Percentiles rank a stretch among this genome's conserved stretches.
Evolutionary conservation across 2,329 filamentous ascomycete species (phyloP).

Genomic region (Diaporthe eres): DNA sequence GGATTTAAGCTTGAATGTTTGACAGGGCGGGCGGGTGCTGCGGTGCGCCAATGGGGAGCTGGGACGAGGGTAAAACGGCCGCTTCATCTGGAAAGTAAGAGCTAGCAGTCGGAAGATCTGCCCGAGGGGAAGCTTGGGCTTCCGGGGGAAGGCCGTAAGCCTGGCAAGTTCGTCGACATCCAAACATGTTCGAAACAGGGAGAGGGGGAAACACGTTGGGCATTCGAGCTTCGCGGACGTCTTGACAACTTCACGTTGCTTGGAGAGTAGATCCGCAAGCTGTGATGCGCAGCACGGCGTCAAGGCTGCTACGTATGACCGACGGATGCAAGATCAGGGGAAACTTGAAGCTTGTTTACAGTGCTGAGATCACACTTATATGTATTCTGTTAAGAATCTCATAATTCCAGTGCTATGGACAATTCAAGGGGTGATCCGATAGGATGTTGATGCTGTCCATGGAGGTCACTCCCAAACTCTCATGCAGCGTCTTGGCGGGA

Average conservation of each 20-base stretch:
- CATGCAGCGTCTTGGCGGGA: not conserved
- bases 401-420: not conserved
- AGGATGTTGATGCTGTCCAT: not conserved
- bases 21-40: constrained; percentile 2
- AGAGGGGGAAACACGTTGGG: not conserved
- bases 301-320: not conserved
- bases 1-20: constrained; percentile 27
- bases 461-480: not conserved
- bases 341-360: not conserved
- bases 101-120: constrained; percentile 27
- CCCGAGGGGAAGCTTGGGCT: constrained; percentile 3
- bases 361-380: not conserved
- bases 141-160: not conserved
- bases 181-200: constrained; percentile 21
- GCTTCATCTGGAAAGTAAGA: constrained; percentile 30
- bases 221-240: not conserved
- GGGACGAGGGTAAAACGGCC: constrained; percentile 26
- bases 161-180: not conserved
- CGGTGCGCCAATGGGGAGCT: constrained; percentile 21
- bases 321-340: not conserved
- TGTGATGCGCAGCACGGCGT: no score
- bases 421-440: not conserved
- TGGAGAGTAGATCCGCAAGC: not conserved
- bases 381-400: not conserved
- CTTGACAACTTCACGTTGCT: not conserved